Base-by-base conservation (phyloP, 768 basidiomycete genomes). In the Gloeostereum incarnatum region DNA sequence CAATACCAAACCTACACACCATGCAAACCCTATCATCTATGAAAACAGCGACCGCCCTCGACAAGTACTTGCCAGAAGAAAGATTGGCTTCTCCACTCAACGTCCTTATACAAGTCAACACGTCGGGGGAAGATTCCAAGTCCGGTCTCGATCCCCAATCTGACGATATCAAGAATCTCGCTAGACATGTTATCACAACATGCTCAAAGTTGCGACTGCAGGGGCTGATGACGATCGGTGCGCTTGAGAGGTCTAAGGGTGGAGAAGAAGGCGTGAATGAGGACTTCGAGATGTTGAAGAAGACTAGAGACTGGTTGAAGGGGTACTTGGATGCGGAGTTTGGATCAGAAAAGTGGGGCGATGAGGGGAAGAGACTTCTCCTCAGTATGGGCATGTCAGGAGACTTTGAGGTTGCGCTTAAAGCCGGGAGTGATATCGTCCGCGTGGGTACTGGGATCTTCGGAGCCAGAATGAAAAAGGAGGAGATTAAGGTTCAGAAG, bases 321-420 rank as follows among this genome's bases (percentile, higher is more conserved):
- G 56, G 46, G 1, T 59, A 63, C 23, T 59, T 89, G 40, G 45
- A 40, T 16, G 35, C 47, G 3, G 54, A 61, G 20, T 44, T 57
- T 4, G 44, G 49, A 0, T 48, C 42, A 10, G 48, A 48, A 17
- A 47, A 16, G 6, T 75, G 75, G 73, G 81, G 80, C 9, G 58
- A 65, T 18, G 56, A 57, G 2, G 74, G 75, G 10, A 57, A 54
- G 43, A n/a, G n/a, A n/a, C 54, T 90, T 37, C 19, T 81, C 49
- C 51, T 90, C 55, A 90, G 87, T 41, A 97, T 96, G 92, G 94
- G 94, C 5, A 97, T 97, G 94, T 93, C 90, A 36, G 82, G 80
- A 45, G 94, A 98, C 51, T 98, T 91, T 51, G 87, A 83, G 54
- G 75, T 79, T 20, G 96, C 94, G 3, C 58, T 97, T 35, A 71